A percentile compares a stretch with the other conserved stretches of the same genome.
Conservation (phyloP, 148 eudicot species). For the Camellia lanceoleosa region DNA sequence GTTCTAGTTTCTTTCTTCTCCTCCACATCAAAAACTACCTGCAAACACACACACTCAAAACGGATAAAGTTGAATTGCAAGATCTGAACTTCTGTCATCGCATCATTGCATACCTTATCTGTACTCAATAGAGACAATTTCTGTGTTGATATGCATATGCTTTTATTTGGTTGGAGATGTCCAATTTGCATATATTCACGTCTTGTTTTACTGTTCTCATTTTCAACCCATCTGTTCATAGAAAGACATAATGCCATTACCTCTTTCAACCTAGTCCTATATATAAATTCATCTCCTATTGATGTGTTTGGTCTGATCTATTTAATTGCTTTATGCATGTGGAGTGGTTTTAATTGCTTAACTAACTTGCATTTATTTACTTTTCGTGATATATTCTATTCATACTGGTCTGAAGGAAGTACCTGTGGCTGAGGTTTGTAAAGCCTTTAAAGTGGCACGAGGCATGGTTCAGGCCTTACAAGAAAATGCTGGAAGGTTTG, state of each 20-base stretch:
- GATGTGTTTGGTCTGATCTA: background rate
- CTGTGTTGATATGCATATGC: background rate
- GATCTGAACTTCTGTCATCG: background rate
- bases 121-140: background rate
- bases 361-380: background rate
- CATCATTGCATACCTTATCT: background rate
- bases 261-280: background rate
- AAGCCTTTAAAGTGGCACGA: conserved; percentile 91
- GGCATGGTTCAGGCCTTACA: conserved; percentile 98
- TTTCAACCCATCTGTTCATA: background rate
- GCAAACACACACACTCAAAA: background rate
- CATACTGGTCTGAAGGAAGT: conserved; percentile 54
- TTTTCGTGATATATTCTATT: conserved; percentile 3
- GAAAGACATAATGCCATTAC: background rate
- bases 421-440: conserved; percentile 86
- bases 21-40: too few species aligned
- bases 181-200: background rate
- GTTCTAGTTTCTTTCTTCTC: background rate
- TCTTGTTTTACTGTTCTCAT: background rate
- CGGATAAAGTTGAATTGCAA: too few species aligned
- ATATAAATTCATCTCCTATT: background rate
- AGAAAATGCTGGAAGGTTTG: conserved; percentile 99
- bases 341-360: conserved; percentile 3
- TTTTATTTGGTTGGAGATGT: background rate
- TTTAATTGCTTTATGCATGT: conserved; percentile 6